Percentiles rank a stretch among this genome's conserved stretches.
phyloP scores from a whole-genome alignment of 2,329 filamentous ascomycete genomes.

The Colletotrichum somersetense region DNA sequence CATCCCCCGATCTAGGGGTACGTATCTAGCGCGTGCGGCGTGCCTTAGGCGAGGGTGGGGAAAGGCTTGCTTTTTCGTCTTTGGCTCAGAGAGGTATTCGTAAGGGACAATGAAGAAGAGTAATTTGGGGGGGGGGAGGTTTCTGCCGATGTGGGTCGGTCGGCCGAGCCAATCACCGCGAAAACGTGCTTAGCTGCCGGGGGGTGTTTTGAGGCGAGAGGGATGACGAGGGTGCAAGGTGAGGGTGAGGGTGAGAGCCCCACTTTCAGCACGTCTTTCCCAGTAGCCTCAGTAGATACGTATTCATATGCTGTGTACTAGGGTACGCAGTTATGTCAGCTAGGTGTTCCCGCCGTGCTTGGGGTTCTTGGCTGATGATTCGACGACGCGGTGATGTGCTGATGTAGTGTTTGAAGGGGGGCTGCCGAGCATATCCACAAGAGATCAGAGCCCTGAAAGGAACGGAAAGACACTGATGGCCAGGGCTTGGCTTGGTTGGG shows the following conservation, averaged over 20 bases:
- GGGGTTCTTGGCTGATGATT: constrained; percentile 11
- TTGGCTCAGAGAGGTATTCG: constrained; percentile 29
- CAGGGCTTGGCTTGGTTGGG: constrained; percentile 28
- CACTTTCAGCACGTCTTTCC: constrained; percentile 36
- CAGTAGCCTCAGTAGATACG: no score
- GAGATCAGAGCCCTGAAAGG: constrained; percentile 9
- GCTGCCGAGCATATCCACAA: constrained; percentile 10
- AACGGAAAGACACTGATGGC: constrained; percentile 12
- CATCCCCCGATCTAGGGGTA: constrained; percentile 35
- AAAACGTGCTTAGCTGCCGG: constrained; percentile 24
- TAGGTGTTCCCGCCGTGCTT: constrained; percentile 13
- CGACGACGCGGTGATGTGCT: not conserved
- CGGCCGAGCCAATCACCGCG: constrained; percentile 30
- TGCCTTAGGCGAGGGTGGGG: constrained; percentile 35
- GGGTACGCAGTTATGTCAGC: no score
- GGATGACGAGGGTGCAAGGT: constrained; percentile 21
- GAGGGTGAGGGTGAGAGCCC: constrained; percentile 11
- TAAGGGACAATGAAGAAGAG: constrained; percentile 40
- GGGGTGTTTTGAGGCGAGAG: constrained; percentile 20
- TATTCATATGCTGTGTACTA: not conserved
- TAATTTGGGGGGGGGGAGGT: constrained; percentile 33
- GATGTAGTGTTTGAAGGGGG: constrained; percentile 3
- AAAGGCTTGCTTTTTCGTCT: constrained; percentile 31
- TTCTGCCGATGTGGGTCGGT: constrained; percentile 38
- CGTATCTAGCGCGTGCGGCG: constrained; percentile 16